A percentile compares a stretch with the other conserved stretches of the same genome.
Conservation (phyloP, 2,329 filamentous ascomycete genomes). For the Bipolaris victoriae region DNA sequence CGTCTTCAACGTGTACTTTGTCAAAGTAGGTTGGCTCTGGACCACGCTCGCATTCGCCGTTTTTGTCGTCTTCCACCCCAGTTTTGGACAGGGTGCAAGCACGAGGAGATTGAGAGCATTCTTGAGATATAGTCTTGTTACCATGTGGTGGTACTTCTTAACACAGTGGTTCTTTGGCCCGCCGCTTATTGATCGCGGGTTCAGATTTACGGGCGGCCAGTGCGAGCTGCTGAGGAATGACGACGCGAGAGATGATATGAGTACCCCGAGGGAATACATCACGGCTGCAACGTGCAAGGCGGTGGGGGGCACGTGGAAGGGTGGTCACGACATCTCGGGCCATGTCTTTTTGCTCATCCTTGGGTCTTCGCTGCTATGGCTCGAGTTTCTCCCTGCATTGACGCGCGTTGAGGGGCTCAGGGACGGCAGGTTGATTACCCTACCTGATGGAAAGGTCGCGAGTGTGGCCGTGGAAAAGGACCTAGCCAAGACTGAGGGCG, state of each 20-base stretch:
- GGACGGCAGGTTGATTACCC: constrained; percentile 71
- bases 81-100: constrained; percentile 53
- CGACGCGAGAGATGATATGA: constrained; percentile 55
- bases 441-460: constrained; percentile 67
- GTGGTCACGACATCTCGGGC: constrained; percentile 95
- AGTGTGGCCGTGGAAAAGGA: constrained; percentile 52
- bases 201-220: constrained; percentile 83
- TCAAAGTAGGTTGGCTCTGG: constrained; percentile 96
- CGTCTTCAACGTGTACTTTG: constrained; percentile 88
- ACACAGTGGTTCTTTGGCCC: constrained; percentile 98
- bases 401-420: constrained; percentile 54
- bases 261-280: constrained; percentile 59
- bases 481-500: constrained; percentile 48
- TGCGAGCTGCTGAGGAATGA: constrained; percentile 68
- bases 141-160: constrained; percentile 79
- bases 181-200: constrained; percentile 85
- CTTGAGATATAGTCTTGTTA: constrained; percentile 74
- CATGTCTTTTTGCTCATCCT: constrained; percentile 93
- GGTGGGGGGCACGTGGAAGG: constrained; percentile 81
- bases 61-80: constrained; percentile 73
- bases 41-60: constrained; percentile 74
- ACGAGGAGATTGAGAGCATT: constrained; percentile 62
- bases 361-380: constrained; percentile 78
- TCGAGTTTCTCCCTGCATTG: constrained; percentile 74
- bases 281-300: constrained; percentile 83